These are phyloP conservation scores for Tulasnella sp. DNA, from an alignment of 768 basidiomycete genomes.

Conservation along the genomic window DNA sequence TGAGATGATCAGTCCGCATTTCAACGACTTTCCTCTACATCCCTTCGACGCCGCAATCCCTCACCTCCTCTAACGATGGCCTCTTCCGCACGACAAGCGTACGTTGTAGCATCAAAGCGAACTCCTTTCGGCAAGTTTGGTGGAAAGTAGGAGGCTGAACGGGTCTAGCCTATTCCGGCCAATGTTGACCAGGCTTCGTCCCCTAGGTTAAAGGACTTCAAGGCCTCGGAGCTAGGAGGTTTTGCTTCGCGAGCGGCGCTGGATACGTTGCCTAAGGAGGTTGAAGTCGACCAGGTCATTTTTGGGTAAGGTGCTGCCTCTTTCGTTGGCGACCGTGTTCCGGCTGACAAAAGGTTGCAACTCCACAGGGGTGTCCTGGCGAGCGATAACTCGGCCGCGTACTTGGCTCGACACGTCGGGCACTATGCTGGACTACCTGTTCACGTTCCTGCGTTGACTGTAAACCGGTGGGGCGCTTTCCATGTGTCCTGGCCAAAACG, in stretches of 20 bases:
- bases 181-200: not conserved
- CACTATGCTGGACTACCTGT: conserved; percentile 32
- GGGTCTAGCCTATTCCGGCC: no score
- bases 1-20: no score
- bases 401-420: conserved; percentile 35
- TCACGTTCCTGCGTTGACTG: conserved; percentile 33
- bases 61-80: not conserved
- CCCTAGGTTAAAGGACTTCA: conserved; percentile 30
- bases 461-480: conserved; percentile 30
- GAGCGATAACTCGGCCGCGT: conserved; percentile 34
- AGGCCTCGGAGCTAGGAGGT: conserved; percentile 33
- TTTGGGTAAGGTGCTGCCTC: conserved; percentile 30
- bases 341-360: not conserved
- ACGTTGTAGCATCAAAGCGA: conserved; percentile 31
- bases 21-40: no score
- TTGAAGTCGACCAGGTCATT: conserved; percentile 35
- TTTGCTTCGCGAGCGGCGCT: conserved; percentile 35
- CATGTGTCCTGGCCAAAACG: not conserved
- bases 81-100: conserved; percentile 17
- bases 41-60: not conserved
- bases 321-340: not conserved
- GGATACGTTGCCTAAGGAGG: conserved; percentile 31
- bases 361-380: conserved; percentile 31
- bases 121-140: conserved; percentile 37
- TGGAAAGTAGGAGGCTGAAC: conserved; percentile 27